Conservation (phyloP, 2,329 filamentous ascomycete species). For the Colletotrichum ledebouriae region DNA sequence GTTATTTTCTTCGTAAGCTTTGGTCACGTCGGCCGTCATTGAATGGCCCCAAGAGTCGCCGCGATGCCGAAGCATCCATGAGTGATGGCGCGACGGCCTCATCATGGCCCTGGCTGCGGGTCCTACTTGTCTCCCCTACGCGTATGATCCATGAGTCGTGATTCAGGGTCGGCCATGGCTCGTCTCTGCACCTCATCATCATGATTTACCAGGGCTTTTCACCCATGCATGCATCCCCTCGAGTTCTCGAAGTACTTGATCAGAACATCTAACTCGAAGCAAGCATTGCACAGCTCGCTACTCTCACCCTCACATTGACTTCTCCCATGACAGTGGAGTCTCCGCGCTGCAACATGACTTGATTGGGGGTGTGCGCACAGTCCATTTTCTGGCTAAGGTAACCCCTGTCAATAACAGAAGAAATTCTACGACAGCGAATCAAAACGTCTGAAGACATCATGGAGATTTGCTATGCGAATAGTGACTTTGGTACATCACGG, state of each 20-base stretch:
- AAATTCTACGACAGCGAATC: conserved; percentile 38
- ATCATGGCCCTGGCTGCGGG: conserved; percentile 21
- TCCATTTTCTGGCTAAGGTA: conserved; percentile 23
- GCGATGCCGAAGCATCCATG: conserved; percentile 23
- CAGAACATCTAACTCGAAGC: conserved; percentile 11
- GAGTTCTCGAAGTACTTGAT: neutral
- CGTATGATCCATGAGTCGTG: conserved; percentile 33
- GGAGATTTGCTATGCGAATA: conserved; percentile 28
- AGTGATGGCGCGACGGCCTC: conserved; percentile 27
- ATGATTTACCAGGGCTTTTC: conserved; percentile 18
- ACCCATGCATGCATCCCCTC: conserved; percentile 8
- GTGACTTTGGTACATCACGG: conserved; percentile 24
- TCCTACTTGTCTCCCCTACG: conserved; percentile 8
- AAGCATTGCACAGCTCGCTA: conserved; percentile 2
- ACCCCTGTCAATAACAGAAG: conserved; percentile 17
- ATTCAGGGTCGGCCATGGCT: conserved; percentile 19
- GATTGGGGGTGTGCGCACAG: conserved; percentile 35
- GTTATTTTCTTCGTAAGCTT: conserved; percentile 18
- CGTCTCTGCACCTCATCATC: conserved; percentile 32
- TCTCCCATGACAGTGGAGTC: conserved; percentile 26
- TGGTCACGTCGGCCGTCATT: conserved; percentile 21
- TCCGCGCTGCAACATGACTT: conserved; percentile 33
- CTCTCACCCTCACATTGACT: neutral
- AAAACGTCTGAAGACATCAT: conserved; percentile 16
- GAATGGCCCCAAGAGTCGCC: conserved; percentile 8